Percentiles rank a stretch among this genome's conserved stretches.
These are phyloP conservation scores for Fusarium burgessii DNA, from an alignment of 2,329 filamentous ascomycete genomes.

Conservation along the genomic window DNA sequence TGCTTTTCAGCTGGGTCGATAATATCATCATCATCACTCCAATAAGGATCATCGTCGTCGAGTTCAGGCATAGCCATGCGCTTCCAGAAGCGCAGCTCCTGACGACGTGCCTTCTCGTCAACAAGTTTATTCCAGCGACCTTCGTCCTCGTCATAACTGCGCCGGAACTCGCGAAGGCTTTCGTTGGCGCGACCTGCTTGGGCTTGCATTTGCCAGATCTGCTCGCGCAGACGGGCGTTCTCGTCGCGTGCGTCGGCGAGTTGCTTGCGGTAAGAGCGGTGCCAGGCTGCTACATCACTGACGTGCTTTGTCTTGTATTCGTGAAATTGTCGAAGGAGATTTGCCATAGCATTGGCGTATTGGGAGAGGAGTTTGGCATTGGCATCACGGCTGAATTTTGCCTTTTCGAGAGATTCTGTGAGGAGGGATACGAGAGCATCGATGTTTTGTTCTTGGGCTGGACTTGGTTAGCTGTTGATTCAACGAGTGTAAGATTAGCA, in stretches of 20 bases:
- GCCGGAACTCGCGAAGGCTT: conserved; percentile 67
- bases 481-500: background rate
- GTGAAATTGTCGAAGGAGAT: conserved; percentile 73
- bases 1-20: conserved; percentile 71
- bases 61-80: conserved; percentile 72
- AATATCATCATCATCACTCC: conserved; percentile 74
- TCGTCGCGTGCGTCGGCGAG: conserved; percentile 74
- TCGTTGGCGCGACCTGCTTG: conserved; percentile 70
- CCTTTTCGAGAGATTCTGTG: conserved; percentile 71
- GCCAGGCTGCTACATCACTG: conserved; percentile 71
- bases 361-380: conserved; percentile 69
- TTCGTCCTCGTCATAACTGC: conserved; percentile 67
- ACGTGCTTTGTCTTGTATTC: conserved; percentile 74
- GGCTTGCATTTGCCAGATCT: conserved; percentile 75
- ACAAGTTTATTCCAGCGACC: conserved; percentile 65
- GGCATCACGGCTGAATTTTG: conserved; percentile 69
- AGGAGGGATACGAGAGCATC: conserved; percentile 72
- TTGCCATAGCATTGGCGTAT: conserved; percentile 67
- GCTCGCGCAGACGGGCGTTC: conserved; percentile 71
- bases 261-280: conserved; percentile 73
- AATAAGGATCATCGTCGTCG: conserved; percentile 69
- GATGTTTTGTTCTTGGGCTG: conserved; percentile 70
- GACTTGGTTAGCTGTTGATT: background rate
- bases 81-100: conserved; percentile 75
- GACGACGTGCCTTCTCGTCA: conserved; percentile 63